Percentiles rank a stretch among this genome's conserved stretches.
Evolutionary conservation across 768 basidiomycete genomes (phyloP).

Genomic region (Leccinum olivaceopallidum): DNA sequence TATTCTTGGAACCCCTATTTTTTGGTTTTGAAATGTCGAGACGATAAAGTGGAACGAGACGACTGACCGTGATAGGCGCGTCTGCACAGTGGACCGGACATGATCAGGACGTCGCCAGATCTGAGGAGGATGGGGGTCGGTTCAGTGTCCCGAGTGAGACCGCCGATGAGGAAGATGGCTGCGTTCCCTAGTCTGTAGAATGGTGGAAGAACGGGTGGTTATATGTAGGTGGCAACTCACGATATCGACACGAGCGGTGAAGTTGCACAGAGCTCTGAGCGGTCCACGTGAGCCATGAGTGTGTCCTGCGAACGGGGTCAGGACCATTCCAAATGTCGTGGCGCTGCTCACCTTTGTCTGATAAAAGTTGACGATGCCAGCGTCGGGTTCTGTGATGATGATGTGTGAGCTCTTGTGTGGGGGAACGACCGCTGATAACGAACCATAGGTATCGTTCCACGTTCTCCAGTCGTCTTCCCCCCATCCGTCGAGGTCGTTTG

Average conservation of each 20-base stretch:
- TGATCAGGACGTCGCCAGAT: conserved; percentile 89
- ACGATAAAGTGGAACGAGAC: not conserved
- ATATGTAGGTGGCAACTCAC: conserved; percentile 45
- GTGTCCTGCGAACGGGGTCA: conserved; percentile 55
- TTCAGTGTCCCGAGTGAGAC: conserved; percentile 69
- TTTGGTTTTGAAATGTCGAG: not conserved
- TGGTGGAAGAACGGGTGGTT: not conserved
- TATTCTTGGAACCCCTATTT: conserved; percentile 80
- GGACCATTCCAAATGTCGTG: not conserved
- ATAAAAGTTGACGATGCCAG: conserved; percentile 97
- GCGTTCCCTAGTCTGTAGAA: conserved; percentile 77
- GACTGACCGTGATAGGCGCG: conserved; percentile 89
- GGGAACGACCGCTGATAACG: conserved; percentile 4
- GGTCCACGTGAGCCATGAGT: conserved; percentile 97
- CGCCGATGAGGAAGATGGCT: conserved; percentile 88
- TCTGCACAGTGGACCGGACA: conserved; percentile 86
- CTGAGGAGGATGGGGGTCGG: conserved; percentile 85
- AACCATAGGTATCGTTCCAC: conserved; percentile 84
- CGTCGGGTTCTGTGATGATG: conserved; percentile 73
- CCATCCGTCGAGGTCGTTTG: conserved; percentile 45
- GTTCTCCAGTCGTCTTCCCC: conserved; percentile 62
- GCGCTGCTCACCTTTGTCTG: conserved; percentile 57
- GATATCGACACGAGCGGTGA: conserved; percentile 93
- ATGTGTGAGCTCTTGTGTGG: not conserved
- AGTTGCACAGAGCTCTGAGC: conserved; percentile 90